Evolutionary conservation across 2,329 filamentous ascomycete species (phyloP), one percentile per base, ranked within the genome.

Genomic region (Xylaria sp.): DNA sequence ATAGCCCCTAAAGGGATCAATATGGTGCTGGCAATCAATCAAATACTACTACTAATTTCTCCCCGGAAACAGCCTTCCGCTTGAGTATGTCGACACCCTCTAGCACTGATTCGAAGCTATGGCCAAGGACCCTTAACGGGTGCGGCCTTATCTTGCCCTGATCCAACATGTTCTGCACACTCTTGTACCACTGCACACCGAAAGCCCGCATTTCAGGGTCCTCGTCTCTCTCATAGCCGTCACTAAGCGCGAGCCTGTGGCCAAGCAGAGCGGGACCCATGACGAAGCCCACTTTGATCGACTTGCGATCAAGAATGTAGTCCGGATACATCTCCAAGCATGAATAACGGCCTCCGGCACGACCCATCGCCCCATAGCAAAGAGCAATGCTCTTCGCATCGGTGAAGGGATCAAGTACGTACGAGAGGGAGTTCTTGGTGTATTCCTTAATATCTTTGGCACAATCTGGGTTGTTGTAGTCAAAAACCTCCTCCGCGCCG

Each of bases 361-460:
- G 67, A 12, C 76, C 76, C 15, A 78, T 73, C 8, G 73, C 72
- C 6, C 38, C 69, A 59, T 76, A 78, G 69, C 77, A 78, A 45
- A 76, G 54, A 17, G 65, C 57, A 55, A 73, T 75, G 1, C 73
- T 71, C 11, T 63, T 49, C 0, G 67, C 62, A 21, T 73, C 68
- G 0, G 75, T 67, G 50, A 81, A 70, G 55, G 71, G 75, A 65
- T 82, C 80, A 1, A 82, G 56, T 2, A 71, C 74, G 43, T 75
- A 76, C 1, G 42, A 60, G 1, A 81, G 70, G 0, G 42, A 60
- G 64, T 78, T 76, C 7, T 66, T 57, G 0, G 78, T 80, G 55
- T 76, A 75, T 0, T 57, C 57, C 1, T 71, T 70, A 53, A 82
- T 78, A 4, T 51, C 47, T 33, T 40, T 35, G 4, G 46, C 52